These are phyloP conservation scores for Candida dubliniensis DNA, from an alignment of 1,139 yeast genomes.

Conservation along the genomic window DNA sequence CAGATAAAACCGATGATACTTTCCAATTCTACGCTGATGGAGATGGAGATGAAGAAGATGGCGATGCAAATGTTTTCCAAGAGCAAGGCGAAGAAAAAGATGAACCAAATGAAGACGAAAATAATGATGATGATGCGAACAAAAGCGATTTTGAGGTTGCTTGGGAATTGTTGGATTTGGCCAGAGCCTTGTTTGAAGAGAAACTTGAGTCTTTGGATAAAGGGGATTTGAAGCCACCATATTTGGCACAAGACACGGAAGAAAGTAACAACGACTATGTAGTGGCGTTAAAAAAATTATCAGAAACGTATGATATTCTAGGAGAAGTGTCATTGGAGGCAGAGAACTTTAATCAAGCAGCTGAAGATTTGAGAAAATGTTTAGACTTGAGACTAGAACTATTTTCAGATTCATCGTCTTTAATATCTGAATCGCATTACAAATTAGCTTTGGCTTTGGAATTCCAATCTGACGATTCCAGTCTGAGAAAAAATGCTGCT, in stretches of 20 bases:
- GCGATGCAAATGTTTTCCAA: slow-evolving; percentile 29
- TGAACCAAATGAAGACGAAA: slow-evolving; percentile 30
- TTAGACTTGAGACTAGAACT: slow-evolving; percentile 57
- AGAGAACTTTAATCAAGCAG: slow-evolving; percentile 78
- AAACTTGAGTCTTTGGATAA: slow-evolving; percentile 30
- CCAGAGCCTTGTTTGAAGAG: slow-evolving; percentile 63
- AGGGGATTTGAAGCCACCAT: slow-evolving; percentile 28
- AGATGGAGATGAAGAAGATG: slow-evolving; percentile 28
- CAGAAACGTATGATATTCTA: slow-evolving; percentile 74
- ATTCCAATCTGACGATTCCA: slow-evolving; percentile 56
- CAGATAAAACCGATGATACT: slow-evolving; percentile 30
- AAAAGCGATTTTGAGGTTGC: slow-evolving; percentile 82
- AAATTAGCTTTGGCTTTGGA: slow-evolving; percentile 81
- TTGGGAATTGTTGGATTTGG: slow-evolving; percentile 80
- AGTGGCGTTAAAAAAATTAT: slow-evolving; percentile 51
- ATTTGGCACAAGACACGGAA: slow-evolving; percentile 30
- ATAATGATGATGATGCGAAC: slow-evolving; percentile 43
- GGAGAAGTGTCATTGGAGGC: slow-evolving; percentile 91
- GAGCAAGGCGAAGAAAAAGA: slow-evolving; percentile 30
- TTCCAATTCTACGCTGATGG: slow-evolving; percentile 61
- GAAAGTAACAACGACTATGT: slow-evolving; percentile 35
- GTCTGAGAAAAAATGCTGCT: slow-evolving; percentile 52
- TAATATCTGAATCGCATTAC: slow-evolving; percentile 78
- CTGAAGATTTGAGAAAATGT: slow-evolving; percentile 60
- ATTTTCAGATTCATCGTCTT: slow-evolving; percentile 52